phyloP scores from a whole-genome alignment of 202 grass and related monocot species.

The Digitaria exilis region DNA sequence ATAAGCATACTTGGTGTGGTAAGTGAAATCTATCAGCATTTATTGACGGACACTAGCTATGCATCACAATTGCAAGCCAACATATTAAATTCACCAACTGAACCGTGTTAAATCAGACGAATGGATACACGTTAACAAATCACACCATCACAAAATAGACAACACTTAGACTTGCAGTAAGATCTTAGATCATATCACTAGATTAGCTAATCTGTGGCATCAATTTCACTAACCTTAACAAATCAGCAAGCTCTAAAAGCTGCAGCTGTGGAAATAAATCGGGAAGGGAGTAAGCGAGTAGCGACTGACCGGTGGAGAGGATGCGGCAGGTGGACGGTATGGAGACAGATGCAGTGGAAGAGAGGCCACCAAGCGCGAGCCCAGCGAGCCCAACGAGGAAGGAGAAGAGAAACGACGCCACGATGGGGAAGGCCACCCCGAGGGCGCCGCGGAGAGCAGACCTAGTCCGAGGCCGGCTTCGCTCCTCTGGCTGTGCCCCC shows the following conservation, averaged over 20 bases:
- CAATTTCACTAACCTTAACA: conserved; percentile 13
- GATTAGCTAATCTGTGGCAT: not conserved
- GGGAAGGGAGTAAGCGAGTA: not conserved
- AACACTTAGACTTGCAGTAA: conserved; percentile 7
- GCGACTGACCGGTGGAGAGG: conserved; percentile 72
- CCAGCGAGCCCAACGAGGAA: conserved; percentile 70
- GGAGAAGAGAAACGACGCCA: conserved; percentile 76
- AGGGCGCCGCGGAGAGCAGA: conserved; percentile 52
- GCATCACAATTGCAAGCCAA: not conserved
- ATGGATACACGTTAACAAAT: not conserved
- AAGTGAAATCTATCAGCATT: conserved; percentile 17
- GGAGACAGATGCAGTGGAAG: conserved; percentile 64
- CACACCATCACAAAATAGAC: not conserved
- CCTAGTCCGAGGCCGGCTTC: not conserved
- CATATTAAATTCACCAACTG: conserved; percentile 14
- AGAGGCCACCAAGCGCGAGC: conserved; percentile 68
- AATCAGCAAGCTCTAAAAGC: conserved; percentile 19
- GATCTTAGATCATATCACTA: not conserved
- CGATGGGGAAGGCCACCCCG: conserved; percentile 58
- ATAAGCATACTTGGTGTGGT: conserved; percentile 12
- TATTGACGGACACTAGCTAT: not conserved
- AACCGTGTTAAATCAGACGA: not conserved
- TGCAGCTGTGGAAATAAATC: not conserved
- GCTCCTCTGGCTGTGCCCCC: conserved; percentile 17
- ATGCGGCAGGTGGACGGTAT: conserved; percentile 84